These are phyloP conservation scores for Geotrichum restrictum DNA, from an alignment of 1,139 yeast species.

Conservation along the genomic window DNA sequence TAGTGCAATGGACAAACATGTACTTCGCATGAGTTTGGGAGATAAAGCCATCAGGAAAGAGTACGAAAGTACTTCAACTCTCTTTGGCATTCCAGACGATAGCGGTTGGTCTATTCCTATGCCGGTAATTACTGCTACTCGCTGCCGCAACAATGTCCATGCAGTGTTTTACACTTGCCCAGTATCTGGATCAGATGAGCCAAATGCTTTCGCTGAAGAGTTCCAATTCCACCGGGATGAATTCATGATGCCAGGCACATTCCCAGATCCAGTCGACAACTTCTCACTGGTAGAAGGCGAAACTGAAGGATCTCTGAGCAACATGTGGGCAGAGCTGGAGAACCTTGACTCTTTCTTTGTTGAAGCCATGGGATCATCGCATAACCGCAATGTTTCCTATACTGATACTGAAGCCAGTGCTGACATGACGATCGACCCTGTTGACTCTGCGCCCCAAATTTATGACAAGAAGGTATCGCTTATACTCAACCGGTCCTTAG, in stretches of 20 bases:
- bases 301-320: slow-evolving; percentile 70
- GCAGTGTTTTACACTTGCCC: slow-evolving; percentile 88
- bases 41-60: slow-evolving; percentile 73
- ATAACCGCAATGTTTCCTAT: slow-evolving; percentile 37
- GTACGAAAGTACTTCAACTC: slow-evolving; percentile 78
- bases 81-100: slow-evolving; percentile 95
- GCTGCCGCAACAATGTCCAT: slow-evolving; percentile 88
- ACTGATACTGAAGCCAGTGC: slow-evolving; percentile 44
- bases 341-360: slow-evolving; percentile 91
- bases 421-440: slow-evolving; percentile 42
- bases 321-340: slow-evolving; percentile 95
- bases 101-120: slow-evolving; percentile 97
- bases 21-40: slow-evolving; percentile 86
- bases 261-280: slow-evolving; percentile 28
- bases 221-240: slow-evolving; percentile 57
- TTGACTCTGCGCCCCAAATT: slow-evolving; percentile 71
- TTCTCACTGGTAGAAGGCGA: slow-evolving; percentile 28
- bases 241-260: slow-evolving; percentile 29
- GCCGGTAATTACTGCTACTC: slow-evolving; percentile 86
- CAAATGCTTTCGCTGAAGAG: slow-evolving; percentile 29
- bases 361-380: slow-evolving; percentile 47
- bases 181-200: slow-evolving; percentile 34
- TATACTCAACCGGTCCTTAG: slow-evolving; percentile 68
- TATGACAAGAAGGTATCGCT: slow-evolving; percentile 77
- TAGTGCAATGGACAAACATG: slow-evolving; percentile 84